Evolutionary conservation across 352 stramenopile species (phyloP).

Genomic region (Chrysophaeum taylorii): DNA sequence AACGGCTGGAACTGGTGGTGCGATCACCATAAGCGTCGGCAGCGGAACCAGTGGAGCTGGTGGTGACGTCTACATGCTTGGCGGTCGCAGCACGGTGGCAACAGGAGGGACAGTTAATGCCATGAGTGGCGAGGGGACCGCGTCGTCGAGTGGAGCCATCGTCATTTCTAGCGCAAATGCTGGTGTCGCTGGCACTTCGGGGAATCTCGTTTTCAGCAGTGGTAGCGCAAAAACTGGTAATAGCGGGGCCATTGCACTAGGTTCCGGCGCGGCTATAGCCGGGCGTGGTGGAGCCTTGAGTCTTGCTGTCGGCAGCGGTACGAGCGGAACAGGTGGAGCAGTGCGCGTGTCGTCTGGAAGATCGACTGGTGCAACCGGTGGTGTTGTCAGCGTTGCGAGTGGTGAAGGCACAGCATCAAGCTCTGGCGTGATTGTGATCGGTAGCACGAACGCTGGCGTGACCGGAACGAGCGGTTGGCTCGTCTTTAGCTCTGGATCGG

Average conservation of each 20-base stretch:
- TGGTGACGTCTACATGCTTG: too few species aligned
- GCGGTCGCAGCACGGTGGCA: too few species aligned
- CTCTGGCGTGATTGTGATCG: background rate
- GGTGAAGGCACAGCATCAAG: slow-evolving; percentile 5
- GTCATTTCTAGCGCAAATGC: background rate
- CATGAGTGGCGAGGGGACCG: background rate
- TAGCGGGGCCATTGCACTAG: background rate
- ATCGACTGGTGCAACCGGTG: background rate
- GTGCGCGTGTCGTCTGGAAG: background rate
- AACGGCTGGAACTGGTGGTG: slow-evolving; percentile 17
- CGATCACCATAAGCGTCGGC: background rate
- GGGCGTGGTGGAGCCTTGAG: background rate
- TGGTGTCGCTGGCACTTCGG: background rate
- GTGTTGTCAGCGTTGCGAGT: too few species aligned
- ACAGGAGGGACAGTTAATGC: too few species aligned
- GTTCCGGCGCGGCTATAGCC: background rate
- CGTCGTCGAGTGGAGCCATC: background rate
- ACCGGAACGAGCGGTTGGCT: slow-evolving; percentile 28
- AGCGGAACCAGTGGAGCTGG: too few species aligned
- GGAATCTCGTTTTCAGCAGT: background rate
- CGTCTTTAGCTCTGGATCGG: slow-evolving; percentile 26
- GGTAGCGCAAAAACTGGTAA: background rate
- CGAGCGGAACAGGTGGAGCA: background rate
- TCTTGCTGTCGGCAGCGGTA: background rate
- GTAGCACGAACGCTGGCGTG: background rate